Conservation (phyloP, 169 alveolate species). For the Plasmodium coatneyi region DNA sequence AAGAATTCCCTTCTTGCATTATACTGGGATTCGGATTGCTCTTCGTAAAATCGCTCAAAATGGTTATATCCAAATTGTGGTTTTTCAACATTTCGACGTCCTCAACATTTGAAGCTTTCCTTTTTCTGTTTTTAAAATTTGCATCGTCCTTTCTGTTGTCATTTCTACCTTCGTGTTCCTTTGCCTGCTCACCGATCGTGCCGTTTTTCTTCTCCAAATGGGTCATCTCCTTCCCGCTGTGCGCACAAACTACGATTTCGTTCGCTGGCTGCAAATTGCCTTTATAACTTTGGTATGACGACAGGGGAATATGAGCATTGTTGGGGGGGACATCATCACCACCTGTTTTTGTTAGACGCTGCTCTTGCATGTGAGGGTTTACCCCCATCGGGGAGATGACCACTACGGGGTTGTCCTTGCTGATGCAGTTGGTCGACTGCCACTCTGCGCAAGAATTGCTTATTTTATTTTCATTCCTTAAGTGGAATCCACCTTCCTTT, state of each 20-base stretch:
- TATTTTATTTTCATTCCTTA: not conserved
- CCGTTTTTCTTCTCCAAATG: not conserved
- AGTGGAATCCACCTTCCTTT: not conserved
- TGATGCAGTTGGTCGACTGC: not conserved
- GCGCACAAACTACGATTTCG: not conserved
- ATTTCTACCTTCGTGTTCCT: not conserved
- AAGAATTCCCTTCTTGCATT: not conserved
- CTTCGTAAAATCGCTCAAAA: conserved; percentile 21
- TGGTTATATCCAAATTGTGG: conserved; percentile 30
- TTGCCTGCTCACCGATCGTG: not conserved
- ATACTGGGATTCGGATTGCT: not conserved
- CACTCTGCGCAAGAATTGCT: not conserved
- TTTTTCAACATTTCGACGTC: conserved; percentile 16
- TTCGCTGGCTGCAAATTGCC: not conserved
- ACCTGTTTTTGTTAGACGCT: not conserved
- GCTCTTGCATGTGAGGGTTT: not conserved
- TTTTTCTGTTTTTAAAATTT: conserved; percentile 4
- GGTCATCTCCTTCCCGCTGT: not conserved
- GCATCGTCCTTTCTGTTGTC: not conserved
- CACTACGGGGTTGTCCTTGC: not conserved
- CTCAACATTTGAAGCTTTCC: conserved; percentile 6
- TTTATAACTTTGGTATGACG: not conserved
- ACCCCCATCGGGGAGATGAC: not conserved
- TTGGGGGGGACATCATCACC: not conserved
- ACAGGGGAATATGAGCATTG: not conserved